Evolutionary conservation across 2,329 filamentous ascomycete species (phyloP).

Genomic region (Emericellopsis atlantica): DNA sequence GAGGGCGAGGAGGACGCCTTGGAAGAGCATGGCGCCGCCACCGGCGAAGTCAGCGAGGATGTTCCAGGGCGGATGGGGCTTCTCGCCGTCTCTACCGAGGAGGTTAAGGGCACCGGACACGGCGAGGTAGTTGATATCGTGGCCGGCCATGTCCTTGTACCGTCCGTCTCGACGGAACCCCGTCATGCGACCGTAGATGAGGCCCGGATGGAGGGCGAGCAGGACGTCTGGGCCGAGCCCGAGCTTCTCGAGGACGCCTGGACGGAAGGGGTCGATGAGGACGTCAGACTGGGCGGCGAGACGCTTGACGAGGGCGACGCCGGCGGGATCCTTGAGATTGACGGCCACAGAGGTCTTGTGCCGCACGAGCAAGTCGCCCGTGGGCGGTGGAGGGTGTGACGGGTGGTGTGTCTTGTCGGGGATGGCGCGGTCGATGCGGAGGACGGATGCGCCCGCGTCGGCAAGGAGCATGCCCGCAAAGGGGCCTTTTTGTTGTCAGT

Average conservation of each 20-base stretch:
- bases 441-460: slow-evolving; percentile 77
- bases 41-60: slow-evolving; percentile 86
- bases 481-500: slow-evolving; percentile 44
- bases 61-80: slow-evolving; percentile 71
- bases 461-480: slow-evolving; percentile 82
- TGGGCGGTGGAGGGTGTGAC: slow-evolving; percentile 25
- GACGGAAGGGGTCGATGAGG: slow-evolving; percentile 86
- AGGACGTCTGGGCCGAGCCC: slow-evolving; percentile 63
- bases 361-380: slow-evolving; percentile 62
- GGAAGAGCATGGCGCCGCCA: slow-evolving; percentile 69
- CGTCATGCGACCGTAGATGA: slow-evolving; percentile 78
- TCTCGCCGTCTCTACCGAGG: slow-evolving; percentile 56
- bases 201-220: slow-evolving; percentile 52
- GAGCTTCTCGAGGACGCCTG: slow-evolving; percentile 77
- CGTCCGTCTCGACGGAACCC: slow-evolving; percentile 81
- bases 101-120: slow-evolving; percentile 69
- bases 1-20: slow-evolving; percentile 73
- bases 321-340: slow-evolving; percentile 58
- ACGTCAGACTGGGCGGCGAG: slow-evolving; percentile 65
- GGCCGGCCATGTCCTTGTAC: slow-evolving; percentile 80
- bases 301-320: slow-evolving; percentile 51
- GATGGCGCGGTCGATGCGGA: slow-evolving; percentile 66
- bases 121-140: slow-evolving; percentile 94
- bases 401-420: slow-evolving; percentile 24
- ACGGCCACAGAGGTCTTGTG: slow-evolving; percentile 72